Conservation (phyloP, 495 filamentous ascomycete genomes). For the Glutinoglossum americanum region DNA sequence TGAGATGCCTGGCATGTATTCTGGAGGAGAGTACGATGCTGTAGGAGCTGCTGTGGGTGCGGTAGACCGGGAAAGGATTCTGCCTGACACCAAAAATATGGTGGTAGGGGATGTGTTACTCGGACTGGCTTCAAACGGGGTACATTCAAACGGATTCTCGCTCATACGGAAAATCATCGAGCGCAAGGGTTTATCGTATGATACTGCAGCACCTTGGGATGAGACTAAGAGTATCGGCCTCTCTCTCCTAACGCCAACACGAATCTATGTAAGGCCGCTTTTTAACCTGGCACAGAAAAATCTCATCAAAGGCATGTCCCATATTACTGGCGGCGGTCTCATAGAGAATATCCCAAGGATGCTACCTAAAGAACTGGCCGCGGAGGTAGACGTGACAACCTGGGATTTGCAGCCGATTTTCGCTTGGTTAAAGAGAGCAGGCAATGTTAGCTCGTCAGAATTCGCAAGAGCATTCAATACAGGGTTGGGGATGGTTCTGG, state of each 20-base stretch:
- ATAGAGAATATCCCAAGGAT: conserved; percentile 85
- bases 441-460: conserved; percentile 50
- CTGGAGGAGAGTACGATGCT: conserved; percentile 67
- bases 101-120: conserved; percentile 58
- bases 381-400: conserved; percentile 45
- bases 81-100: conserved; percentile 64
- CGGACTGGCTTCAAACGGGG: conserved; percentile 60
- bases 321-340: conserved; percentile 89
- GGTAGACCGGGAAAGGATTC: conserved; percentile 40
- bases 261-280: conserved; percentile 22
- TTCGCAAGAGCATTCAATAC: conserved; percentile 87
- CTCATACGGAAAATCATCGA: conserved; percentile 75
- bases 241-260: conserved; percentile 39
- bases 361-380: conserved; percentile 55
- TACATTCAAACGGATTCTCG: conserved; percentile 90
- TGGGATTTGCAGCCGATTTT: conserved; percentile 63
- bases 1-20: conserved; percentile 89
- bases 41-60: conserved; percentile 74
- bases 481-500: conserved; percentile 80
- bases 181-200: conserved; percentile 42
- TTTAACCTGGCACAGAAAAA: conserved; percentile 28
- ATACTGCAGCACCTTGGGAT: conserved; percentile 53
- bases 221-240: conserved; percentile 34
- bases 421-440: conserved; percentile 58
- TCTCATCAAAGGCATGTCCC: conserved; percentile 68